Conservation (phyloP, 331 rosid species). For the Acacia pycnantha region DNA sequence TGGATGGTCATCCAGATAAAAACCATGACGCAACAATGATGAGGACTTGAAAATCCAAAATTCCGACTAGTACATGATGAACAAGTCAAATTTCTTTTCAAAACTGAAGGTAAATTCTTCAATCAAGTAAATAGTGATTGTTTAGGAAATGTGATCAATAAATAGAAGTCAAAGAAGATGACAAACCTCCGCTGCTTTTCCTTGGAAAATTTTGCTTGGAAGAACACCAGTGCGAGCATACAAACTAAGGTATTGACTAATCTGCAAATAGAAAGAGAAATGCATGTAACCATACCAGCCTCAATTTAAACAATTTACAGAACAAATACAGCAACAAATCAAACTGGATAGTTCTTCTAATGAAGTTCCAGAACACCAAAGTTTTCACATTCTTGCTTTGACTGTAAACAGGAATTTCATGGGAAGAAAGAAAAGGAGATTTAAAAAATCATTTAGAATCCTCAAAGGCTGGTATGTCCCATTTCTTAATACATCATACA, state of each 20-base stretch:
- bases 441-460: not conserved
- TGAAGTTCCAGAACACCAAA: not conserved
- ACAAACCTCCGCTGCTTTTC: slow-evolving; percentile 78
- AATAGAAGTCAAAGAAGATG: slow-evolving; percentile 25
- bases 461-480: not conserved
- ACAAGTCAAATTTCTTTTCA: not conserved
- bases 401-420: not conserved
- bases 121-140: not conserved
- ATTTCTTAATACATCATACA: not conserved
- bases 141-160: slow-evolving; percentile 16
- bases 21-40: not conserved
- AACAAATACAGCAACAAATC: not conserved
- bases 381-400: not conserved
- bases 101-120: not conserved
- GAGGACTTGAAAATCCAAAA: not conserved
- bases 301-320: not conserved
- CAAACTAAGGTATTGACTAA: slow-evolving; percentile 75
- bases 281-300: not conserved
- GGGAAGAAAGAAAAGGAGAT: not conserved
- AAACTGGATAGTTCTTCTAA: slow-evolving; percentile 2
- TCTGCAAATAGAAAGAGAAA: slow-evolving; percentile 48
- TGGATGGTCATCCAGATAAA: not conserved
- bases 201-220: slow-evolving; percentile 80
- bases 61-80: not conserved
- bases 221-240: slow-evolving; percentile 68